Evolutionary conservation across 1,284 basidiomycete genomes (phyloP).

Genomic region (Malassezia dermatis): DNA sequence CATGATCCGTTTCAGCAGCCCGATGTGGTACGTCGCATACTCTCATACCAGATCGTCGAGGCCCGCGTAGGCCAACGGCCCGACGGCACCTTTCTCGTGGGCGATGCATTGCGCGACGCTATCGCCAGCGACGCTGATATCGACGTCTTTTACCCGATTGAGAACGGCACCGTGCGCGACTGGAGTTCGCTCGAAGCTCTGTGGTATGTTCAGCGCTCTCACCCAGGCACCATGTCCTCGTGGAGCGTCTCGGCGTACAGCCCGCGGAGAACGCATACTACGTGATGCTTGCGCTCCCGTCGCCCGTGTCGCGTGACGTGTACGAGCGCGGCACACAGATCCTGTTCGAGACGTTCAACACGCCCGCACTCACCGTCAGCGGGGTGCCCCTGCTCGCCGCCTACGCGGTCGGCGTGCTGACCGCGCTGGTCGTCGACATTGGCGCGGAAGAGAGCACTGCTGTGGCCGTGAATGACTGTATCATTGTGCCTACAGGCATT

Average conservation of each 20-base stretch:
- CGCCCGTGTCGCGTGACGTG: slow-evolving; percentile 62
- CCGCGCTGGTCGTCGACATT: slow-evolving; percentile 74
- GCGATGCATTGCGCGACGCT: slow-evolving; percentile 1
- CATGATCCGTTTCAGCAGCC: slow-evolving; percentile 9
- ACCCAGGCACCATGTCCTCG: slow-evolving; percentile 73
- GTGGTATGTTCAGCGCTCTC: slow-evolving; percentile 56
- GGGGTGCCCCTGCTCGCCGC: slow-evolving; percentile 74
- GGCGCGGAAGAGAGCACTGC: slow-evolving; percentile 66
- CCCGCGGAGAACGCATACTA: slow-evolving; percentile 79
- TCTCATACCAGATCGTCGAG: neutral
- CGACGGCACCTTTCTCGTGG: slow-evolving; percentile 6
- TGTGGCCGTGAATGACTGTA: slow-evolving; percentile 68
- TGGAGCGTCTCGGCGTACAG: slow-evolving; percentile 63
- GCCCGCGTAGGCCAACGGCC: slow-evolving; percentile 1
- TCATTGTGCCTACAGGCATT: slow-evolving; percentile 44
- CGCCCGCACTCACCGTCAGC: slow-evolving; percentile 70
- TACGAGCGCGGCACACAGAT: slow-evolving; percentile 70
- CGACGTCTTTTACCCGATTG: slow-evolving; percentile 72
- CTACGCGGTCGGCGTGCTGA: slow-evolving; percentile 68
- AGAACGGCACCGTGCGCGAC: slow-evolving; percentile 62
- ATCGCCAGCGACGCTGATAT: slow-evolving; percentile 53
- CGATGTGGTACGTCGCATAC: slow-evolving; percentile 5
- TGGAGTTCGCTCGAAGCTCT: slow-evolving; percentile 85
- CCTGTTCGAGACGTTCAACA: slow-evolving; percentile 92
- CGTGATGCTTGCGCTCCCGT: slow-evolving; percentile 62